Base-by-base conservation (phyloP, 176 grass and related monocot genomes). In the Hordeum marinum region DNA sequence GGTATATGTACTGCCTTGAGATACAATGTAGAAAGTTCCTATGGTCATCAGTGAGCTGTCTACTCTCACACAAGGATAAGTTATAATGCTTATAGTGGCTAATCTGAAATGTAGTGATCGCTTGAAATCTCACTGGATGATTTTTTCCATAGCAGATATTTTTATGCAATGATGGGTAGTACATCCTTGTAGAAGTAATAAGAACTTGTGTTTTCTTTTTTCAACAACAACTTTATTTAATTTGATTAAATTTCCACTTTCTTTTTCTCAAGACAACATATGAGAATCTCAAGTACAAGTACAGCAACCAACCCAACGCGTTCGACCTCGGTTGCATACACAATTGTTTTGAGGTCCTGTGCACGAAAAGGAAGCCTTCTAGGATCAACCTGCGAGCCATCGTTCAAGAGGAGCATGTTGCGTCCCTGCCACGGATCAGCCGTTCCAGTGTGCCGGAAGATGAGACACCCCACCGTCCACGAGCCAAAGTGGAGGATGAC, bases 401-500 rank as follows among this genome's bases (percentile, higher is more conserved):
- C 86, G 88, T 92, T 68, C 76, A 90, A 84, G 93, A 92, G 26
- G 85, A 92, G 77, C 69, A 65, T 15, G 79, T 68, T 84, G 81
- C 78, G 46, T 76, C 76, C 7, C 48, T 21, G 14, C 57, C 86
- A 75, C 50, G 41, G 64, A 65, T 72, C 11, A 91, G 69, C 46
- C 77, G 59, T 68, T 55, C 72, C 24, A 86, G 57, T 24, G 23
- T 42, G 25, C 42, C 32, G 3, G 86, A 90, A 77, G 88, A 87
- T 6, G 71, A 91, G 58, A 66, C 71, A 25, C 75, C 85, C 17
- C 82, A 82, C 24, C 76, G 80, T 54, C 88, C 87, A 32, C 79
- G 93, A 57, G 88, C 88, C 67, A 92, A 92, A 74, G 93, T 95
- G 21, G 88, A 92, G 68, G 85, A 92, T 81, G 93, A 95, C 77